Evolutionary conservation across 2,329 filamentous ascomycete genomes (phyloP).

Genomic region (Graphilbum sp.): DNA sequence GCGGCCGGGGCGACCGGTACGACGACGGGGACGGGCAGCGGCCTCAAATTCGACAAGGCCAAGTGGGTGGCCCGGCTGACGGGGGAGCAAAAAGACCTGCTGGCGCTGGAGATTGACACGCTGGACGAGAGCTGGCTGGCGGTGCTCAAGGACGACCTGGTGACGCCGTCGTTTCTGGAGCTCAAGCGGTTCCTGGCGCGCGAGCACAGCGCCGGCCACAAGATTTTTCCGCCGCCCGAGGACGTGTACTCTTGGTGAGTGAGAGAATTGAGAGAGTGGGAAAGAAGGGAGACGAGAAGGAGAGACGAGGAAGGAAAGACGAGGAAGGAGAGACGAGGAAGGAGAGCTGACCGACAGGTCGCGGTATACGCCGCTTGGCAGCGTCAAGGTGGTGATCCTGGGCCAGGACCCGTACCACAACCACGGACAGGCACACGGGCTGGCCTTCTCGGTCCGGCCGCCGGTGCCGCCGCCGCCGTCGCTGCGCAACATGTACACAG

Average conservation of each 20-base stretch:
- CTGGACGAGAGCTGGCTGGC: slow-evolving; percentile 84
- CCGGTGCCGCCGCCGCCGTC: slow-evolving; percentile 81
- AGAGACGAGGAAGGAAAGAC: not conserved
- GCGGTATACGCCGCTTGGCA: slow-evolving; percentile 74
- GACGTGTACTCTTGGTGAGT: slow-evolving; percentile 88
- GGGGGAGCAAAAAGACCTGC: slow-evolving; percentile 63
- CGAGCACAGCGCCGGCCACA: slow-evolving; percentile 57
- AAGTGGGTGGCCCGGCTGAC: slow-evolving; percentile 75
- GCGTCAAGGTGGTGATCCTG: slow-evolving; percentile 81
- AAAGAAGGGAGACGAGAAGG: too few species aligned
- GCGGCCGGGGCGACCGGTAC: not conserved
- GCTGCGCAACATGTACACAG: slow-evolving; percentile 84
- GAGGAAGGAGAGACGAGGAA: not conserved
- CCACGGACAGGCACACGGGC: slow-evolving; percentile 82
- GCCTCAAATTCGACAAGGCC: slow-evolving; percentile 63
- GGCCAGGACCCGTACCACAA: slow-evolving; percentile 98
- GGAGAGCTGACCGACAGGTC: slow-evolving; percentile 44
- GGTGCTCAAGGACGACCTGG: slow-evolving; percentile 73
- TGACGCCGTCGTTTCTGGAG: slow-evolving; percentile 63
- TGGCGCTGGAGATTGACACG: slow-evolving; percentile 83
- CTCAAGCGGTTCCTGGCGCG: slow-evolving; percentile 75
- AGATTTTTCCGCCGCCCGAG: slow-evolving; percentile 70
- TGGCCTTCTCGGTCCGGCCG: slow-evolving; percentile 86
- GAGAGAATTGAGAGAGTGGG: not conserved
- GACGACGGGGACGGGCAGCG: slow-evolving; percentile 7